A percentile compares a stretch with the other conserved stretches of the same genome.
These are phyloP conservation scores for Dictyostelium firmibasis DNA, from an alignment of 78 protist genomes.

Conservation along the genomic window DNA sequence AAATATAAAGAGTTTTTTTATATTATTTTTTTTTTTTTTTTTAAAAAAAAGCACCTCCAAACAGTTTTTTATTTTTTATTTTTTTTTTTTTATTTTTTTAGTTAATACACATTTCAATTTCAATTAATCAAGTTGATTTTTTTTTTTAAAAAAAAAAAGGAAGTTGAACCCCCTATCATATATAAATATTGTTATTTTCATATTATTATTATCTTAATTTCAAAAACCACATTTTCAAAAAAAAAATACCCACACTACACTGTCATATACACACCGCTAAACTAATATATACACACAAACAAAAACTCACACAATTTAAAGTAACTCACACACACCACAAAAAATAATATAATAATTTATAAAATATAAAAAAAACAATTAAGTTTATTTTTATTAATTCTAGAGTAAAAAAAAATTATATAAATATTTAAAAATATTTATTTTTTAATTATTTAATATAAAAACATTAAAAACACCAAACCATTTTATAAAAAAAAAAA, in stretches of 20 bases:
- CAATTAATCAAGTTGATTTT: neutral
- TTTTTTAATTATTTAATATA: neutral
- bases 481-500: neutral
- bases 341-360: neutral
- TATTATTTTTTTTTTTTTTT: too few species aligned
- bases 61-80: neutral
- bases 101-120: neutral
- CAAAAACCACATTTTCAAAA: neutral
- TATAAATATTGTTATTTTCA: neutral
- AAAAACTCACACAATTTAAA: neutral
- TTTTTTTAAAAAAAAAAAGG: neutral
- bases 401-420: neutral
- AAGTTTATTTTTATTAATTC: neutral
- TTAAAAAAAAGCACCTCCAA: too few species aligned
- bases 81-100: too few species aligned
- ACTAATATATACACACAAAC: neutral
- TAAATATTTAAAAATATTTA: too few species aligned
- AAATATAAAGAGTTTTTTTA: neutral
- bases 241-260: neutral
- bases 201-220: neutral
- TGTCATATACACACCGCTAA: neutral
- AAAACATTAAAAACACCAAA: neutral
- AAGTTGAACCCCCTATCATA: neutral
- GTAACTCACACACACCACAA: neutral
- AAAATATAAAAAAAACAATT: neutral